A percentile compares a stretch with the other conserved stretches of the same genome.
phyloP scores from a whole-genome alignment of 1,284 basidiomycete genomes.

The Leccinum griseonigrum region DNA sequence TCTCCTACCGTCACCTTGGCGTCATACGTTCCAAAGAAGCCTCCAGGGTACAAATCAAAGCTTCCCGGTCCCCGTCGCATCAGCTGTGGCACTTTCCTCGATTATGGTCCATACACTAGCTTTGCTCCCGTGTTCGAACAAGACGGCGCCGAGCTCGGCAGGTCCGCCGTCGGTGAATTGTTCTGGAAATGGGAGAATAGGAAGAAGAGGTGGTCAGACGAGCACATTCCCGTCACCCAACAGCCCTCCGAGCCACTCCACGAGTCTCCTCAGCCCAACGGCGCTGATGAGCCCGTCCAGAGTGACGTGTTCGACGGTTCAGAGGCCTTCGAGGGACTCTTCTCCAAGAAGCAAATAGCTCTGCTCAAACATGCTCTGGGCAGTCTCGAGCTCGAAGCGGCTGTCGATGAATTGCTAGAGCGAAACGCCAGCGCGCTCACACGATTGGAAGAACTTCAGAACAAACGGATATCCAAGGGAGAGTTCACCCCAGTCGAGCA shows the following conservation, averaged over 20 bases:
- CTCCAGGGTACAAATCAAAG: slow-evolving; percentile 36
- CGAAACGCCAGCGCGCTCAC: slow-evolving; percentile 60
- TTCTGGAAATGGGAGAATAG: slow-evolving; percentile 45
- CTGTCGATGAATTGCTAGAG: slow-evolving; percentile 63
- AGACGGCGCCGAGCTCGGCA: slow-evolving; percentile 64
- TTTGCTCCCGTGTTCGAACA: slow-evolving; percentile 79
- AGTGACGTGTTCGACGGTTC: slow-evolving; percentile 20
- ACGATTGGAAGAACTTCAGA: slow-evolving; percentile 64
- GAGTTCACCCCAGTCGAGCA: slow-evolving; percentile 52
- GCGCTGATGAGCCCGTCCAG: slow-evolving; percentile 7
- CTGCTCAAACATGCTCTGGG: slow-evolving; percentile 56
- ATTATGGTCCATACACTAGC: slow-evolving; percentile 70
- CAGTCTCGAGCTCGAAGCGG: slow-evolving; percentile 60
- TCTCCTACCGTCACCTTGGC: slow-evolving; percentile 36
- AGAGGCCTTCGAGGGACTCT: slow-evolving; percentile 47
- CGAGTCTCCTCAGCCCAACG: slow-evolving; percentile 11
- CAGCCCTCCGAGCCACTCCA: slow-evolving; percentile 1
- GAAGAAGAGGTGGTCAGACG: slow-evolving; percentile 29
- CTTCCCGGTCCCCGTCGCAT: slow-evolving; percentile 50
- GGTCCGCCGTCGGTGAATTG: slow-evolving; percentile 55
- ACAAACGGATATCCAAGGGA: slow-evolving; percentile 46
- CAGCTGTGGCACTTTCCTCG: slow-evolving; percentile 63
- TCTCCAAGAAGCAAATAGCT: slow-evolving; percentile 52
- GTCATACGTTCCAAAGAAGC: slow-evolving; percentile 43
- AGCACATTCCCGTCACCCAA: slow-evolving; percentile 12